Percentiles rank a stretch among this genome's conserved stretches.
Conservation (phyloP, 345 rosid species). For the Acer saccharum region DNA sequence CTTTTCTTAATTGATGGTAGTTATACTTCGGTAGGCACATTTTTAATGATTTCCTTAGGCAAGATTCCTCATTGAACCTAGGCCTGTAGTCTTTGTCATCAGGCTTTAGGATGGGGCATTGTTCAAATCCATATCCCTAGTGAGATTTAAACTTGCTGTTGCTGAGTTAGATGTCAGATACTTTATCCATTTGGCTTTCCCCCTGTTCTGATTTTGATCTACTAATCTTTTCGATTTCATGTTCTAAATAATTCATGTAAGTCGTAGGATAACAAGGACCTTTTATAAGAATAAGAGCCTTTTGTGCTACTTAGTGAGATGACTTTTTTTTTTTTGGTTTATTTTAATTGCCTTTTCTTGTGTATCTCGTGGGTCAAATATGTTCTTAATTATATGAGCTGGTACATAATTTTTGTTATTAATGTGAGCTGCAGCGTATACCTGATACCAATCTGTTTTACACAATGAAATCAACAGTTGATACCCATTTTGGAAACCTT, state of each 20-base stretch:
- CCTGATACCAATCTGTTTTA: conserved; percentile 24
- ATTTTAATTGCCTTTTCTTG: not conserved
- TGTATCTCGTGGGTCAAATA: not conserved
- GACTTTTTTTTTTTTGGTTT: not conserved
- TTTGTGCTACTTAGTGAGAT: not conserved
- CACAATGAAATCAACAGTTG: conserved; percentile 58
- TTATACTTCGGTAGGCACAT: not conserved
- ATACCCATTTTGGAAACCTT: conserved; percentile 93
- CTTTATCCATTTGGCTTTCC: not conserved
- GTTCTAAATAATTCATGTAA: not conserved
- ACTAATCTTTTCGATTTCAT: not conserved
- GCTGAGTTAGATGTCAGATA: not conserved
- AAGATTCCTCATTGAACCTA: not conserved
- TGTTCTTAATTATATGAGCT: not conserved
- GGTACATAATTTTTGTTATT: not conserved
- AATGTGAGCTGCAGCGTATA: not conserved
- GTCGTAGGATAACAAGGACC: not conserved
- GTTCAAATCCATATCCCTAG: not conserved
- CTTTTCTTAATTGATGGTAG: not conserved
- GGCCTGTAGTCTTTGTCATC: not conserved
- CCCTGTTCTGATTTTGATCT: not conserved
- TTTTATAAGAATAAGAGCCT: not conserved
- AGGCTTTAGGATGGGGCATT: not conserved
- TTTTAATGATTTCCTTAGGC: not conserved
- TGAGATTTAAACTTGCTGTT: not conserved